Evolutionary conservation across 305 asterid genomes (phyloP).

Genomic region (Euphrasia arctica): DNA sequence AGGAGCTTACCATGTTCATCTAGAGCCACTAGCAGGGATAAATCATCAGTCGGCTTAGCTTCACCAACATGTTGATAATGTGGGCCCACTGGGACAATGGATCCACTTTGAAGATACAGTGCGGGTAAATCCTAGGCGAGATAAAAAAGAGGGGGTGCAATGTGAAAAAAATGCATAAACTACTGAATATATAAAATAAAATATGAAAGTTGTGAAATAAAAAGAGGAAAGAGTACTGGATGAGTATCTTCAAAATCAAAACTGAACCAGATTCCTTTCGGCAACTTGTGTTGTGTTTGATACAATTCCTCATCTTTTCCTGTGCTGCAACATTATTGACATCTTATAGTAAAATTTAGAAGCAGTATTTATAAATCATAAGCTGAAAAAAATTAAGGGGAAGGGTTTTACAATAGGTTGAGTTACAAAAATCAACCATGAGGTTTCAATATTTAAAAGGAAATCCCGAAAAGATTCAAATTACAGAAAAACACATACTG

Average conservation of each 20-base stretch:
- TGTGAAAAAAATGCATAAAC: conserved; percentile 17
- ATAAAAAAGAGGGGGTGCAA: conserved; percentile 13
- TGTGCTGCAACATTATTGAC: conserved; percentile 55
- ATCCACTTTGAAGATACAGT: conserved; percentile 85
- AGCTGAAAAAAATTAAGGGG: background rate
- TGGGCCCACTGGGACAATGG: conserved; percentile 70
- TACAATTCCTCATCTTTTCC: conserved; percentile 49
- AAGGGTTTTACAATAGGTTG: background rate
- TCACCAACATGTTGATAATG: conserved; percentile 73
- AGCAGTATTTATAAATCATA: background rate
- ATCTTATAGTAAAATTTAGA: conserved; percentile 4
- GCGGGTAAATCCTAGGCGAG: conserved; percentile 83
- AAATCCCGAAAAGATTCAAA: background rate
- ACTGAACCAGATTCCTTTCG: conserved; percentile 77
- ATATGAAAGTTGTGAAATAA: background rate
- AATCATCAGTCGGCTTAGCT: conserved; percentile 64
- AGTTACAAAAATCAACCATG: background rate
- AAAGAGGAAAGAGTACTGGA: conserved; percentile 54
- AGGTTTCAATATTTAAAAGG: background rate
- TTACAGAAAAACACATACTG: background rate
- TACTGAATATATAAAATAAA: conserved; percentile 9
- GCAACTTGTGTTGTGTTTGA: conserved; percentile 60
- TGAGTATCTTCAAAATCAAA: conserved; percentile 95
- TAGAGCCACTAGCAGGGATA: conserved; percentile 68
- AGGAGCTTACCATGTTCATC: conserved; percentile 61